Conservation (phyloP, 1,284 basidiomycete genomes). For the Microbotryum violaceum region DNA sequence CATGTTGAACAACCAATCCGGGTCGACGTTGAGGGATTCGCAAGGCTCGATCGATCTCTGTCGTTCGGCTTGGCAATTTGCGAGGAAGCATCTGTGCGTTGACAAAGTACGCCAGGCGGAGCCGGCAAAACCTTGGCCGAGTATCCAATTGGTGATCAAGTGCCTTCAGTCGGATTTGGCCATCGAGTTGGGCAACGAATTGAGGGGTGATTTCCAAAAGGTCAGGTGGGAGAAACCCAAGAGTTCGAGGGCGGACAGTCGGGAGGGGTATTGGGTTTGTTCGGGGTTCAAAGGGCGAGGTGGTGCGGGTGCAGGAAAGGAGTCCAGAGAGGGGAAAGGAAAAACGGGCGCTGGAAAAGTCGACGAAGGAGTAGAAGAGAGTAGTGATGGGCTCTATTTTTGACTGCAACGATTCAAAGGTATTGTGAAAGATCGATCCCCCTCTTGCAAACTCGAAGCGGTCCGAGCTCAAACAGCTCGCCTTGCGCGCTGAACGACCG, state of each 20-base stretch:
- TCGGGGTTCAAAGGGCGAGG: slow-evolving; percentile 8
- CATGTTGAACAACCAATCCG: slow-evolving; percentile 46
- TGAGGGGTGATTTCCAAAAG: slow-evolving; percentile 8
- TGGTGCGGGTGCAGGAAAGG: too few species aligned
- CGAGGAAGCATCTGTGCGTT: slow-evolving; percentile 10
- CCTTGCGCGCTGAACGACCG: too few species aligned
- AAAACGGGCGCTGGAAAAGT: too few species aligned
- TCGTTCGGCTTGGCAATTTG: slow-evolving; percentile 40
- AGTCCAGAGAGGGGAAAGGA: too few species aligned
- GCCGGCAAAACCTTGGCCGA: too few species aligned
- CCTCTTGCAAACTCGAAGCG: too few species aligned
- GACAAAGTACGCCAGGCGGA: neutral
- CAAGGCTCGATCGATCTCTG: slow-evolving; percentile 41
- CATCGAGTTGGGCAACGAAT: slow-evolving; percentile 3
- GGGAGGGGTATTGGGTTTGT: slow-evolving; percentile 30
- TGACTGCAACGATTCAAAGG: too few species aligned
- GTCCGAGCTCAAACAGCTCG: too few species aligned
- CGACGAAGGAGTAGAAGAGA: too few species aligned
- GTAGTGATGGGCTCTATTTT: too few species aligned
- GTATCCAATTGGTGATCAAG: slow-evolving; percentile 23
- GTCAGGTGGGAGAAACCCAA: slow-evolving; percentile 29
- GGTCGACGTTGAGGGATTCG: slow-evolving; percentile 40
- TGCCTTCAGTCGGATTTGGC: slow-evolving; percentile 21
- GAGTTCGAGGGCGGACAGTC: slow-evolving; percentile 13
- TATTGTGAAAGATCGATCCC: too few species aligned